Evolutionary conservation across 2,329 filamentous ascomycete species (phyloP).

Genomic region (Magnaporthales sp.): DNA sequence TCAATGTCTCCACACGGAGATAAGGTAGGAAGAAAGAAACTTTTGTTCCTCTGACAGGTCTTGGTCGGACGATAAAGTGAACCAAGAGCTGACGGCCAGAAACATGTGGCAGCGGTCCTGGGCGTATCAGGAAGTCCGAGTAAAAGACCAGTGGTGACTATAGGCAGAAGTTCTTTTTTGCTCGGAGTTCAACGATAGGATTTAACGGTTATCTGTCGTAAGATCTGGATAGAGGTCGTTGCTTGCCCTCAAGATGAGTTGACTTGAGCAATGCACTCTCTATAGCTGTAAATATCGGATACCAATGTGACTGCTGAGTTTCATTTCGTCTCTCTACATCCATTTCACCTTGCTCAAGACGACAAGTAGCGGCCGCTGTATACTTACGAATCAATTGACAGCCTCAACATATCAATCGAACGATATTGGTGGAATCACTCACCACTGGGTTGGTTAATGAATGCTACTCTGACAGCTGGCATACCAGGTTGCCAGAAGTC

Average conservation of each 20-base stretch:
- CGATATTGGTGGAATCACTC: background rate
- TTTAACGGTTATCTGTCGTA: too few species aligned
- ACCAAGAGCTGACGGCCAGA: background rate
- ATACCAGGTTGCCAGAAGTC: background rate
- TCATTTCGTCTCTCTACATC: background rate
- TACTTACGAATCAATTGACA: too few species aligned
- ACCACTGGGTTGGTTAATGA: background rate
- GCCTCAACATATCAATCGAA: too few species aligned
- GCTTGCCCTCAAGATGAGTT: background rate
- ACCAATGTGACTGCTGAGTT: background rate
- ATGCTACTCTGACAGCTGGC: too few species aligned
- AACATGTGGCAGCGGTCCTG: background rate
- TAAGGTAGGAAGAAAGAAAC: background rate
- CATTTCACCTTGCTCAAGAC: background rate
- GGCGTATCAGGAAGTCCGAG: background rate
- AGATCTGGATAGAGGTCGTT: too few species aligned
- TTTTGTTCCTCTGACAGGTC: background rate
- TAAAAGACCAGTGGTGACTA: background rate
- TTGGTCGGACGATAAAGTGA: background rate
- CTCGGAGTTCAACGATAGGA: background rate
- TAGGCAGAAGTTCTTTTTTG: background rate
- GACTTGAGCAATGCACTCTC: background rate
- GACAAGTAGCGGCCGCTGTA: background rate
- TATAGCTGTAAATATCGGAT: background rate
- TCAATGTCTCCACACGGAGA: background rate